phyloP scores from a whole-genome alignment of 805 yeast species.

The Starmera quercuum region DNA sequence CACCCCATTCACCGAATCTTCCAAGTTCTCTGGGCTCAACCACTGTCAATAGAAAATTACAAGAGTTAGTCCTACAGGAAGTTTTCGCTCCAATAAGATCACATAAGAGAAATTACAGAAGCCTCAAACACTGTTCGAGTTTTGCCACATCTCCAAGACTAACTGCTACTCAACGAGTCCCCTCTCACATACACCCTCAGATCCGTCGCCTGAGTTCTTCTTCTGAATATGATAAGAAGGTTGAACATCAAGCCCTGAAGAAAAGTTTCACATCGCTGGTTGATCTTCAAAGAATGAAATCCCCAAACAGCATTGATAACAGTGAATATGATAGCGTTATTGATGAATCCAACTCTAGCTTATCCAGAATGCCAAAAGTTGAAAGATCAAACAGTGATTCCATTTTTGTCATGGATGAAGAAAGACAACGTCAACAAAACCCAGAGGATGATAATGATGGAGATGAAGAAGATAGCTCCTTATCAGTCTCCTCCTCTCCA shows the following conservation, averaged over 20 bases:
- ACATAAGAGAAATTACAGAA: constrained; percentile 4
- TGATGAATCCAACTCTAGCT: constrained; percentile 3
- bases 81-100: constrained; percentile 48
- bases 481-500: constrained; percentile 14
- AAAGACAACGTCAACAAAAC: constrained; percentile 17
- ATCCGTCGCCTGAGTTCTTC: constrained; percentile 16
- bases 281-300: constrained; percentile 14
- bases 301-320: constrained; percentile 1
- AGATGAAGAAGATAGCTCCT: constrained; percentile 4
- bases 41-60: constrained; percentile 59
- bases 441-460: constrained; percentile 2
- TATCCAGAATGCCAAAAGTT: constrained; percentile 1
- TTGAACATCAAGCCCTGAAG: constrained; percentile 6
- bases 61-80: constrained; percentile 64
- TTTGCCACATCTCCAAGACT: constrained; percentile 13
- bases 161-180: too few relatives aligned
- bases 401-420: constrained; percentile 40
- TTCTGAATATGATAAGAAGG: constrained; percentile 14
- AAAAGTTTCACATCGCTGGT: constrained; percentile 17
- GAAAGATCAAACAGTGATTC: constrained; percentile 23
- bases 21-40: constrained; percentile 44
- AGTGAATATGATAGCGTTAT: constrained; percentile 1
- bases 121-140: constrained; percentile 6
- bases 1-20: constrained; percentile 3
- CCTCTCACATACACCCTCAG: too few relatives aligned